Conservation (phyloP, 371 early-diverging fungal genomes). For the Mortierella sp. region DNA sequence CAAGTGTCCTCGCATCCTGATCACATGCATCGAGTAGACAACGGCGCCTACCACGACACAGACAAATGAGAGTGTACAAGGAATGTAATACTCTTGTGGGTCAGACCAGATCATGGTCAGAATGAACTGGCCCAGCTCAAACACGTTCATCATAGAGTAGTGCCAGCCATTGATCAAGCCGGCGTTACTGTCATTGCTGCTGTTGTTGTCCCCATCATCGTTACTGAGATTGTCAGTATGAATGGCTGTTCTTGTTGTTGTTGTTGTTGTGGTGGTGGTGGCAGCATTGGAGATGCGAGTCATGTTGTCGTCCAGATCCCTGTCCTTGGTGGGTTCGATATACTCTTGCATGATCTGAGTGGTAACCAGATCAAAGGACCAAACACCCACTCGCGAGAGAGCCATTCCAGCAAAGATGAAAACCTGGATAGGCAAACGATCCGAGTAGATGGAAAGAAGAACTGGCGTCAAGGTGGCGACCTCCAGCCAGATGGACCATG, state of each 20-base stretch:
- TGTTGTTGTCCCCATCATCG: too few relatives aligned
- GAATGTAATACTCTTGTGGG: conserved; percentile 56
- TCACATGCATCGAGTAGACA: conserved; percentile 51
- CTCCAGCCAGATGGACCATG: conserved; percentile 61
- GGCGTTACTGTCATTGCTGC: too few relatives aligned
- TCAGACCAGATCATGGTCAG: conserved; percentile 55
- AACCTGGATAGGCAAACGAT: conserved; percentile 30
- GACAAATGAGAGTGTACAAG: conserved; percentile 53
- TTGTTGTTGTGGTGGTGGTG: not conserved
- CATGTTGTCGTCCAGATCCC: too few relatives aligned
- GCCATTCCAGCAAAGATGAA: conserved; percentile 56
- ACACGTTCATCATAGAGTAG: conserved; percentile 60
- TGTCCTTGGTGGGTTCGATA: too few relatives aligned
- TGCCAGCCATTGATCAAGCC: conserved; percentile 61
- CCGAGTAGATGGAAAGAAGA: conserved; percentile 42
- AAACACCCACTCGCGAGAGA: conserved; percentile 60
- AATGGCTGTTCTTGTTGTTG: too few relatives aligned
- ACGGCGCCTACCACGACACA: conserved; percentile 54
- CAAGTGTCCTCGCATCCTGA: conserved; percentile 56
- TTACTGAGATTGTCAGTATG: too few relatives aligned
- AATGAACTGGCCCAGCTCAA: conserved; percentile 54
- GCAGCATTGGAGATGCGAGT: not conserved
- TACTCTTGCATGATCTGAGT: conserved; percentile 64
- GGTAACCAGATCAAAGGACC: conserved; percentile 64
- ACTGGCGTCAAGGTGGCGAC: conserved; percentile 46